Evolutionary conservation across 257 asterid genomes (phyloP), one percentile per base, ranked within the genome.

Genomic region (Perilla frutescens): DNA sequence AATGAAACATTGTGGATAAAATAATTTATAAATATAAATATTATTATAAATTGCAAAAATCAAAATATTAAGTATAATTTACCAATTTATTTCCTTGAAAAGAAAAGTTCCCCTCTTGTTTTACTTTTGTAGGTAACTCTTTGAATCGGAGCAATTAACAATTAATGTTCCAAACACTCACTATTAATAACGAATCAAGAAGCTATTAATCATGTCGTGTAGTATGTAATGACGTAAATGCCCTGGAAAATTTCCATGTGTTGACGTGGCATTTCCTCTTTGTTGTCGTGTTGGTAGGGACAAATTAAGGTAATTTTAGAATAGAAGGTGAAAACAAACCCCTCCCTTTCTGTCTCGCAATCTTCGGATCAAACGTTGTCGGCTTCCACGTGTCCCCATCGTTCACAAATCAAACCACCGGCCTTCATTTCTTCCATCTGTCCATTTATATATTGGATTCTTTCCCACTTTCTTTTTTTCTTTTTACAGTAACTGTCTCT

Each of bases 371-470:
- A 43, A 9, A 70, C 74, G 61, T 70, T 70, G 82, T 71, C 73
- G 47, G 34, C 29, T 56, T 79, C 88, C 96, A 86, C 96, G 97
- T 89, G 96, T 85, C 84, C 43, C 44, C 59, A 54, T 75, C 78
- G 20, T 14, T 50, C 31, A 58, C 63, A 70, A 11, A 48, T 47
- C 54, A 43, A 60, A 68, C 78, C 72, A 74, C 86, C 88, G 78
- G 73, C 81, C 86, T 59, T 55, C 77, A 58, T 34, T 64, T 53
- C 63, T 34, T 55, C 77, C 72, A 40, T 1, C 60, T 76, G 79
- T 68, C 84, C n/a, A 6, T 26, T 53, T 66, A 59, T 49, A 44
- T 44, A 34, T 59, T 36, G 37, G 37, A 34, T 34, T 34, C 37
- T 5, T 2, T 5, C 4, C 4, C 36, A 20, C 0, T 40, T 60